Evolutionary conservation across 2,329 filamentous ascomycete genomes (phyloP).

Genomic region (Epichloe festucae): DNA sequence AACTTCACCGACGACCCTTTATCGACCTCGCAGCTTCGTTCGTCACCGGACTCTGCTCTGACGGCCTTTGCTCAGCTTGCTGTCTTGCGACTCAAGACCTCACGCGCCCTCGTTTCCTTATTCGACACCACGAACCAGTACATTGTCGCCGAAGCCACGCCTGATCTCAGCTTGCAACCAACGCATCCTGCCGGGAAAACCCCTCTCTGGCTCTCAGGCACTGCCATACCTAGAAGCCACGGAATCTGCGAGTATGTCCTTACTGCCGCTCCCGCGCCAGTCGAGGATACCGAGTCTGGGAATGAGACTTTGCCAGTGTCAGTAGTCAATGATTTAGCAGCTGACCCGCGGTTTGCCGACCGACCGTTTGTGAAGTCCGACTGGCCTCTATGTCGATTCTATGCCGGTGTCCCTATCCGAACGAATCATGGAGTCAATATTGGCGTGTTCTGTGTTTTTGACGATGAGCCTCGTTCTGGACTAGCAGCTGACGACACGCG

Average conservation of each 20-base stretch:
- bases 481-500: slow-evolving; percentile 13
- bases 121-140: slow-evolving; percentile 33
- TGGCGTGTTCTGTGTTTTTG: slow-evolving; percentile 18
- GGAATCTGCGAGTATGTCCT: slow-evolving; percentile 2
- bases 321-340: background rate
- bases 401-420: slow-evolving; percentile 22
- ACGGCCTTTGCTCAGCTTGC: slow-evolving; percentile 34
- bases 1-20: background rate
- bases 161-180: slow-evolving; percentile 2
- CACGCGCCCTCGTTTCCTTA: slow-evolving; percentile 31
- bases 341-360: slow-evolving; percentile 15
- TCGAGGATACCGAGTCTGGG: background rate
- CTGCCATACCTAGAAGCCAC: slow-evolving; percentile 13
- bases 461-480: slow-evolving; percentile 1
- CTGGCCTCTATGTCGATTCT: slow-evolving; percentile 15
- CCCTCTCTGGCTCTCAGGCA: slow-evolving; percentile 11
- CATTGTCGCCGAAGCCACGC: slow-evolving; percentile 33
- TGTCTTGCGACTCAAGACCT: slow-evolving; percentile 26
- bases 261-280: background rate
- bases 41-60: slow-evolving; percentile 21
- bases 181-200: background rate
- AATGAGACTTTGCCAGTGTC: background rate
- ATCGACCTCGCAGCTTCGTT: slow-evolving; percentile 8
- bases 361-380: slow-evolving; percentile 9
- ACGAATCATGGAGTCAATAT: slow-evolving; percentile 21